phyloP scores from a whole-genome alignment of 148 eudicot species.

The Heliamphora exappendiculata region DNA sequence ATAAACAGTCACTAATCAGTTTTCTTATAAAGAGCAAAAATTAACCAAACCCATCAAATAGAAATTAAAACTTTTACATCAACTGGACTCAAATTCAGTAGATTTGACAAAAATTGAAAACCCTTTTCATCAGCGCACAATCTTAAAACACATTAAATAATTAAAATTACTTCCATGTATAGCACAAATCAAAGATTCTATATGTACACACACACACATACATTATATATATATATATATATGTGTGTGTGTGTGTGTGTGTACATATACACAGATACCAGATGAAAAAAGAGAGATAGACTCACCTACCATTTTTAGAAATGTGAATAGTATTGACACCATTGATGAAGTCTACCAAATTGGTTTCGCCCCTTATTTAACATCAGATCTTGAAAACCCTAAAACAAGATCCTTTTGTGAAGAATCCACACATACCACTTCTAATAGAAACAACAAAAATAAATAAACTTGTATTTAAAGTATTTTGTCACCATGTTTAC shows the following conservation, averaged over 20 bases:
- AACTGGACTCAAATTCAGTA: too few species aligned
- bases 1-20: too few species aligned
- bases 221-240: too few species aligned
- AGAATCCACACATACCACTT: not conserved
- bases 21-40: too few species aligned
- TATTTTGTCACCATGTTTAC: not conserved
- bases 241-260: too few species aligned
- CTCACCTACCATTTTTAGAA: not conserved
- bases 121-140: too few species aligned
- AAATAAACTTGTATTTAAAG: not conserved
- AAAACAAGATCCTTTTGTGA: not conserved
- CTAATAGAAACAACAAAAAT: not conserved
- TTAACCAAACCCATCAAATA: too few species aligned
- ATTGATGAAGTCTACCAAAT: not conserved
- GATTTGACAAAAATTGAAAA: too few species aligned
- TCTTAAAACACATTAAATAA: too few species aligned
- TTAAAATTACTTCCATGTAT: slow-evolving; percentile 10
- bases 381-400: not conserved
- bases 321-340: not conserved
- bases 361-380: not conserved
- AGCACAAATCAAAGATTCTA: not conserved
- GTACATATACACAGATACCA: not conserved
- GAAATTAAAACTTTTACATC: too few species aligned
- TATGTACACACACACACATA: not conserved
- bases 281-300: not conserved